Percentiles rank a stretch among this genome's conserved stretches.
Evolutionary conservation across 2,329 filamentous ascomycete species (phyloP).

Genomic region (Penicillium psychrosexuale): DNA sequence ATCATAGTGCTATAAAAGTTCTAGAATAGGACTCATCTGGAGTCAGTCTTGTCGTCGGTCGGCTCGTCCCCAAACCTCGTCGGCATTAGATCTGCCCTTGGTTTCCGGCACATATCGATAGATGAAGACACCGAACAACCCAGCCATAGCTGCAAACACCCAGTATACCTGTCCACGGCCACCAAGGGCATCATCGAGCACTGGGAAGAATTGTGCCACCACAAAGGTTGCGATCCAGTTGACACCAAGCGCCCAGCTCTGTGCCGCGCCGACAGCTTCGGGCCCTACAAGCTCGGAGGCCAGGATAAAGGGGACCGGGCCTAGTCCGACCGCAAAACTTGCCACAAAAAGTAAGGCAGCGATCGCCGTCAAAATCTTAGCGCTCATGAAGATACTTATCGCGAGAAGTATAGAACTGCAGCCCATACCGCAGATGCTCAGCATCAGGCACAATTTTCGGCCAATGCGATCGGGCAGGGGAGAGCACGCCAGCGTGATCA

Average conservation of each 20-base stretch:
- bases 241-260: conserved; percentile 80
- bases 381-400: conserved; percentile 69
- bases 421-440: conserved; percentile 83
- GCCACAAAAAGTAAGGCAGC: conserved; percentile 82
- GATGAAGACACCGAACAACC: conserved; percentile 68
- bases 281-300: conserved; percentile 86
- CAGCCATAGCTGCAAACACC: conserved; percentile 76
- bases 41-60: conserved; percentile 35
- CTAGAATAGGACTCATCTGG: background rate
- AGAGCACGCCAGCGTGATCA: conserved; percentile 76
- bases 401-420: conserved; percentile 72
- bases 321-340: conserved; percentile 85
- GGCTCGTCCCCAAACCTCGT: conserved; percentile 83
- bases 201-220: conserved; percentile 91
- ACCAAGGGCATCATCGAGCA: conserved; percentile 73
- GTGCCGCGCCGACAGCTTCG: conserved; percentile 86
- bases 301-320: conserved; percentile 91
- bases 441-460: conserved; percentile 77
- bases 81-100: conserved; percentile 74
- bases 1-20: background rate
- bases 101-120: conserved; percentile 78
- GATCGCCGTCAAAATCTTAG: conserved; percentile 74
- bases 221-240: conserved; percentile 91
- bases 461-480: conserved; percentile 84
- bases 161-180: conserved; percentile 84